Evolutionary conservation across 2,329 filamentous ascomycete genomes (phyloP).

Genomic region (Hypoxylon sp.): DNA sequence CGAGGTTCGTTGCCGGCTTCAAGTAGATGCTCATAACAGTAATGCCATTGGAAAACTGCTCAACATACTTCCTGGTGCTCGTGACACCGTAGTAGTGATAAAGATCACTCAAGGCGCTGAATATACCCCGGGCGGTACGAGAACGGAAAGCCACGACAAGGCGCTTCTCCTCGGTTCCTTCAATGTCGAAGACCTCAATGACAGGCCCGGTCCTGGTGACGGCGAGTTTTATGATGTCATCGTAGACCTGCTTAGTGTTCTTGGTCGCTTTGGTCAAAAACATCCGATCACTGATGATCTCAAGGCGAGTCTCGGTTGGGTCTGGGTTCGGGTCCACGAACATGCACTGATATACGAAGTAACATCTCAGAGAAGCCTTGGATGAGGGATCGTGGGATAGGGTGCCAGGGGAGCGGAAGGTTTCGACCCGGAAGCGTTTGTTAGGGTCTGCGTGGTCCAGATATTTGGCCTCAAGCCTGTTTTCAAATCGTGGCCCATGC

Average conservation of each 20-base stretch:
- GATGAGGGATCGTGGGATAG: constrained; percentile 76
- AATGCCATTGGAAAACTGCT: constrained; percentile 99
- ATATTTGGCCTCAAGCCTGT: constrained; percentile 94
- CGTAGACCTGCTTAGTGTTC: constrained; percentile 96
- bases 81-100: constrained; percentile 99
- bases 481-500: constrained; percentile 90
- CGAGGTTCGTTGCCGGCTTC: constrained; percentile 73
- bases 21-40: constrained; percentile 97
- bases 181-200: constrained; percentile 97
- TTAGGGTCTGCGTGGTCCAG: constrained; percentile 81
- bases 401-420: constrained; percentile 90
- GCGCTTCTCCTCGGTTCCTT: constrained; percentile 90
- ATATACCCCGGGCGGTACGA: constrained; percentile 90
- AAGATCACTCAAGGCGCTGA: constrained; percentile 93
- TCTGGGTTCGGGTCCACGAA: constrained; percentile 83
- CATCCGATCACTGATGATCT: constrained; percentile 90
- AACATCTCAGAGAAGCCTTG: constrained; percentile 90
- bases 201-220: constrained; percentile 90
- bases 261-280: constrained; percentile 96
- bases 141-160: constrained; percentile 95
- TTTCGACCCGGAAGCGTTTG: constrained; percentile 92
- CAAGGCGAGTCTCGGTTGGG: constrained; percentile 86
- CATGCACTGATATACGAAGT: constrained; percentile 97
- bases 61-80: constrained; percentile 95
- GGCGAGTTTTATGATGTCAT: constrained; percentile 89